Conservation (phyloP, 768 basidiomycete species). For the Dendrothele bispora region DNA sequence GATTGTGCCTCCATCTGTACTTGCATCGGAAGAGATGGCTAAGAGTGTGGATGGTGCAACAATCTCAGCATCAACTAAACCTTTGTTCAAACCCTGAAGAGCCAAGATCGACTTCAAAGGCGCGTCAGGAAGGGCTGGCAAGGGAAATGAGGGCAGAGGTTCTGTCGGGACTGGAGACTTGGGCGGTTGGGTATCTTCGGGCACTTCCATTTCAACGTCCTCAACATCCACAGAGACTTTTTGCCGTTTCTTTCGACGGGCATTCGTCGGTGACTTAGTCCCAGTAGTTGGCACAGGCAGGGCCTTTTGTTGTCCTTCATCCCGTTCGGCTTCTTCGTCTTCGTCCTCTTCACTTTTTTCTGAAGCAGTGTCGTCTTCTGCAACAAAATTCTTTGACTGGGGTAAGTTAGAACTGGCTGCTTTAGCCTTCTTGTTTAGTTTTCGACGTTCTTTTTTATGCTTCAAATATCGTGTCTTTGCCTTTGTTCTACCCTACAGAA, state of each 20-base stretch:
- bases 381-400: conserved; percentile 17
- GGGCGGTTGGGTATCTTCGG: conserved; percentile 4
- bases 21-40: conserved; percentile 41
- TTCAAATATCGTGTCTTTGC: conserved; percentile 74
- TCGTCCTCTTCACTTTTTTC: conserved; percentile 18
- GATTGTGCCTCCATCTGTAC: conserved; percentile 39
- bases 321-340: conserved; percentile 17
- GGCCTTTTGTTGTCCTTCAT: conserved; percentile 8
- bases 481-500: conserved; percentile 56
- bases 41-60: conserved; percentile 54
- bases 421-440: conserved; percentile 32
- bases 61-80: conserved; percentile 66
- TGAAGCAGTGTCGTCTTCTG: conserved; percentile 15
- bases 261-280: too few relatives aligned
- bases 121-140: conserved; percentile 62
- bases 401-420: not conserved
- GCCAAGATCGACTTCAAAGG: conserved; percentile 73
- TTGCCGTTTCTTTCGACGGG: conserved; percentile 45
- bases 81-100: conserved; percentile 77
- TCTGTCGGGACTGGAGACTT: conserved; percentile 27
- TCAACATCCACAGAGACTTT: conserved; percentile 29
- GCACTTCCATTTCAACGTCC: conserved; percentile 8
- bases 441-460: conserved; percentile 68
- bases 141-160: conserved; percentile 67
- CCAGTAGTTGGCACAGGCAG: too few relatives aligned